Conservation (phyloP, 345 rosid genomes). For the Syzygium aromaticum region DNA sequence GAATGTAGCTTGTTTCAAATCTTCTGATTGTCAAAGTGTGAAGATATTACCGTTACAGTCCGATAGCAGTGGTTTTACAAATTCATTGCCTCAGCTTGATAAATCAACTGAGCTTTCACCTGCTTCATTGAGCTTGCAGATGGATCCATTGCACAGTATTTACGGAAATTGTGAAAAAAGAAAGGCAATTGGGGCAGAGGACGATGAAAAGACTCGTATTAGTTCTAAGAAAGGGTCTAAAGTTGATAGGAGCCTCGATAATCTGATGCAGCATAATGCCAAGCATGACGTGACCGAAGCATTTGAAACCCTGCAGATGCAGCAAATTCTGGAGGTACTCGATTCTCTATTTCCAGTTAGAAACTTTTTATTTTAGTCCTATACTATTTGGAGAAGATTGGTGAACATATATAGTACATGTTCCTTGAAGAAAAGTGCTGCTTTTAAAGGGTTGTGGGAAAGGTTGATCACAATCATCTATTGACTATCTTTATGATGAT, state of each 20-base stretch:
- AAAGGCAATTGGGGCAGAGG: constrained; percentile 1
- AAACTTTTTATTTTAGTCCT: not conserved
- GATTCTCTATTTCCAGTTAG: not conserved
- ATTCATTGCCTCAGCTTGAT: constrained; percentile 35
- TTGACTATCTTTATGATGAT: not conserved
- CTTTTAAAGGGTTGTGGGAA: too few species aligned
- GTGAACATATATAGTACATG: not conserved
- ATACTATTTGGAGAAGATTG: not conserved
- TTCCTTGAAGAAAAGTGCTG: not conserved
- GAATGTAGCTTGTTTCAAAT: constrained; percentile 16
- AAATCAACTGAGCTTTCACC: constrained; percentile 12
- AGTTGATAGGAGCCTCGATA: constrained; percentile 10
- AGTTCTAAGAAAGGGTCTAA: constrained; percentile 13
- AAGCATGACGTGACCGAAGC: constrained; percentile 19
- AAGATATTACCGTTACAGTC: not conserved
- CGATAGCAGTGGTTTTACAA: not conserved
- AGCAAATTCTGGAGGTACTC: constrained; percentile 42
- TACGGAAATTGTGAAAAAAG: constrained; percentile 2
- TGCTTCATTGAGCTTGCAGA: constrained; percentile 31
- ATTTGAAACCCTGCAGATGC: constrained; percentile 26
- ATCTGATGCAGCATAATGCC: constrained; percentile 11
- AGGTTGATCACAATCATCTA: not conserved
- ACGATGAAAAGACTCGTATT: not conserved
- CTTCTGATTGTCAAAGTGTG: constrained; percentile 11
- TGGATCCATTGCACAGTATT: constrained; percentile 13